Evolutionary conservation across 2,329 filamentous ascomycete species (phyloP).

Genomic region (Cercospora janseana): DNA sequence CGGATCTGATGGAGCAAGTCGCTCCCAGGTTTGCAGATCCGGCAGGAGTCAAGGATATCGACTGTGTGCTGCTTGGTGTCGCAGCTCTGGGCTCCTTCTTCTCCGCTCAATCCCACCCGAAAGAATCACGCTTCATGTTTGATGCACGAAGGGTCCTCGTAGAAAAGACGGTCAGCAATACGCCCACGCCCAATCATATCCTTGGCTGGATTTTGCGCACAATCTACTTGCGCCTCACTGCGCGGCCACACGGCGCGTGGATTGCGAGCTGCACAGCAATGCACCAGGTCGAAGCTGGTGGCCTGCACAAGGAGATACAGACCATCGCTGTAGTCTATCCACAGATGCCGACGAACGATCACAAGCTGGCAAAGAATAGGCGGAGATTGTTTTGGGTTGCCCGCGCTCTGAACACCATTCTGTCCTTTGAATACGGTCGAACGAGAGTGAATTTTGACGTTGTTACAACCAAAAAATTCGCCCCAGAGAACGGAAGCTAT

Average conservation of each 20-base stretch:
- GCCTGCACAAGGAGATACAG: slow-evolving; percentile 46
- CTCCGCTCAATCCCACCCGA: slow-evolving; percentile 43
- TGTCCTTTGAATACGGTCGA: slow-evolving; percentile 58
- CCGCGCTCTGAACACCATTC: slow-evolving; percentile 58
- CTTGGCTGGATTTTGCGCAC: slow-evolving; percentile 56
- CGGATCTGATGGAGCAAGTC: slow-evolving; percentile 35
- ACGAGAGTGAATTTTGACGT: slow-evolving; percentile 53
- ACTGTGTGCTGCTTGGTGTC: slow-evolving; percentile 55
- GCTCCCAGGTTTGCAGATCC: slow-evolving; percentile 31
- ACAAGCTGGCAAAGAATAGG: slow-evolving; percentile 34
- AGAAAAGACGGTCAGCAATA: slow-evolving; percentile 30
- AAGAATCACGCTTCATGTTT: slow-evolving; percentile 50
- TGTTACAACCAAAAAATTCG: slow-evolving; percentile 41
- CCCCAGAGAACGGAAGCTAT: slow-evolving; percentile 30
- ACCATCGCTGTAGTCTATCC: slow-evolving; percentile 39
- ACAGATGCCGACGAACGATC: slow-evolving; percentile 30
- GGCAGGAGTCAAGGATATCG: slow-evolving; percentile 39
- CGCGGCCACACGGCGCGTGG: slow-evolving; percentile 55
- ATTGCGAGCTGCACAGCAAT: slow-evolving; percentile 59
- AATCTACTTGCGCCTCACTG: slow-evolving; percentile 55
- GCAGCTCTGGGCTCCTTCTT: slow-evolving; percentile 57
- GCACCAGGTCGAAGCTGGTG: slow-evolving; percentile 58
- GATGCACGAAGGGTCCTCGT: slow-evolving; percentile 47
- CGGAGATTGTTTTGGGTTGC: slow-evolving; percentile 49
- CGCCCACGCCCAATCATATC: slow-evolving; percentile 40